These are phyloP conservation scores for Adansonia gregorii DNA, from an alignment of 441 rosid genomes.

Conservation along the genomic window DNA sequence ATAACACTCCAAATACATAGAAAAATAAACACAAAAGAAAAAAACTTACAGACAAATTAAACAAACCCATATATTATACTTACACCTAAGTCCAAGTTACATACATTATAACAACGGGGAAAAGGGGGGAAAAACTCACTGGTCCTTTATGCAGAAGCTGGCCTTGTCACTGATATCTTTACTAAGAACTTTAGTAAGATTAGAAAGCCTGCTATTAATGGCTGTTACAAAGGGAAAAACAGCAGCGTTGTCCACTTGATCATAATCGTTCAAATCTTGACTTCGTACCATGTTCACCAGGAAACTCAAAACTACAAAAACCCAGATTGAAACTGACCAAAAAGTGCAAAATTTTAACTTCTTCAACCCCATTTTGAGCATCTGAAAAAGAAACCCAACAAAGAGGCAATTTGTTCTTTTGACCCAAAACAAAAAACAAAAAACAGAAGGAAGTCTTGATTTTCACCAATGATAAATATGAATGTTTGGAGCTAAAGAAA, in stretches of 20 bases:
- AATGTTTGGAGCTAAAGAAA: background rate
- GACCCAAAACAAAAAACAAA: background rate
- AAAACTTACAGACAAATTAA: too few species aligned
- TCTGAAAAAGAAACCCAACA: constrained; percentile 19
- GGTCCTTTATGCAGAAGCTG: constrained; percentile 76
- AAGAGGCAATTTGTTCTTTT: background rate
- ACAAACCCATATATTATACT: too few species aligned
- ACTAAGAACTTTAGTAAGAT: constrained; percentile 59
- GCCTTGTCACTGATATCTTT: constrained; percentile 52
- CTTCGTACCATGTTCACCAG: constrained; percentile 38
- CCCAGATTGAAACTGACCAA: constrained; percentile 45
- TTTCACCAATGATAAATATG: constrained; percentile 7
- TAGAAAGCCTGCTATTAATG: constrained; percentile 55
- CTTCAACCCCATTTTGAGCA: constrained; percentile 41
- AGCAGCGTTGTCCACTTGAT: constrained; percentile 52
- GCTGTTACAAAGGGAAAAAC: constrained; percentile 56
- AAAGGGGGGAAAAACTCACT: constrained; percentile 49
- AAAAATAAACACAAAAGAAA: too few species aligned
- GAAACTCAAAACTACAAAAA: constrained; percentile 45
- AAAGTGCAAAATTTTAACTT: constrained; percentile 35
- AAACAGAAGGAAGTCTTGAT: background rate
- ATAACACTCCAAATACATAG: too few species aligned
- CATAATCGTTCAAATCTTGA: constrained; percentile 59
- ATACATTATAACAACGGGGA: background rate
- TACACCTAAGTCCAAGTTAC: too few species aligned